Evolutionary conservation across 2,329 filamentous ascomycete genomes (phyloP), one percentile per base, ranked within the genome.

Genomic region (Emydomyces testavorans): DNA sequence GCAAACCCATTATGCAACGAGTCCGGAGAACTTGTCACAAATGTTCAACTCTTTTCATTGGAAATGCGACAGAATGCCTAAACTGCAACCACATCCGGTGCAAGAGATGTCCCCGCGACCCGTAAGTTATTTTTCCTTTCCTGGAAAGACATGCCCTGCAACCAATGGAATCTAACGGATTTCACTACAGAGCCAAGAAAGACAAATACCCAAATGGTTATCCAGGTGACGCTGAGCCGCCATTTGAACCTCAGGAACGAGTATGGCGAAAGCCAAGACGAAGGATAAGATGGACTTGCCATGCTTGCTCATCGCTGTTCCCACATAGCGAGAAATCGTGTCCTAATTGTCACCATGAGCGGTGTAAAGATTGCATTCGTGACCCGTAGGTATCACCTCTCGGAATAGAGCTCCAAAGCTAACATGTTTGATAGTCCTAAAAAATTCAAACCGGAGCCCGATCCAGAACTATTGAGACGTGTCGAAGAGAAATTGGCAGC

Each of bases 101-200:
- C 70, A 85, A 79, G 32, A 82, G 82, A 60, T 93, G 87, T 63
- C 85, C 85, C 23, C 74, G 86, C 57, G 80, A 87, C 58, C 86
- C 86, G 75, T 87, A 76, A 63, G 83, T 79, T 46, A 31, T 36
- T 26, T 10, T 13, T 20, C 15, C 26, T 31, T 24, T 44, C 50
- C 11, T 29, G 8, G 11, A 50, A 44, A n/a, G 13, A 3, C n/a
- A 35, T 28, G n/a, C n/a, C 2, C 6, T 40, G 21, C 44, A 34
- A 44, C 8, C 40, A 32, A 50, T 53, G 59, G 49, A 60, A 39
- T 11, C 6, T 38, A 38, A 2, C 11, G 13, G 4, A 21, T 21
- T 11, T 43, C 29, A 3, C 34, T 28, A 2, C 46, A 68, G 65
- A 37, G 53, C 64, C 23, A 70, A 70, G 50, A 57, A 60, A 4